These are phyloP conservation scores for Entomortierella chlamydospora DNA, from an alignment of 192 early-diverging fungal genomes.

Conservation along the genomic window DNA sequence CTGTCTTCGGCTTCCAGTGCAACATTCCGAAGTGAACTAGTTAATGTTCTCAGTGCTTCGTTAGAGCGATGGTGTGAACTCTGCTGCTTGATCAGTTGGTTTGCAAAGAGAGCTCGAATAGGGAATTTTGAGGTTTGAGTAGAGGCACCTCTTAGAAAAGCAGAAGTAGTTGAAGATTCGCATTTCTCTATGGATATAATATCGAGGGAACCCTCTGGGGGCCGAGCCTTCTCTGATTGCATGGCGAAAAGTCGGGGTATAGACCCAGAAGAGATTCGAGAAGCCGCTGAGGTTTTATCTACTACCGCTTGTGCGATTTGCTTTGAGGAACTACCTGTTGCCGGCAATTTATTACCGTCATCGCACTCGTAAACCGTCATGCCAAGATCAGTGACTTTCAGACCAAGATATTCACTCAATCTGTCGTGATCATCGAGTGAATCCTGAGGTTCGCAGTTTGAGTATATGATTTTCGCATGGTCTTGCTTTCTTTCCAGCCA, in stretches of 20 bases:
- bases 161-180: not conserved
- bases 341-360: not conserved
- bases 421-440: no score
- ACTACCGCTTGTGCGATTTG: not conserved
- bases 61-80: not conserved
- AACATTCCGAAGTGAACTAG: constrained; percentile 14
- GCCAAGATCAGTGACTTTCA: constrained; percentile 6
- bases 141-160: not conserved
- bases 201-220: not conserved
- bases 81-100: not conserved
- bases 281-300: not conserved
- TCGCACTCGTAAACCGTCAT: not conserved
- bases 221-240: not conserved
- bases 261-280: not conserved
- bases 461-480: not conserved
- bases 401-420: not conserved
- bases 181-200: not conserved
- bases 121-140: not conserved
- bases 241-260: not conserved
- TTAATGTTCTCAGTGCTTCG: constrained; percentile 26
- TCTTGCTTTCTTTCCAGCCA: not conserved
- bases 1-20: constrained; percentile 19
- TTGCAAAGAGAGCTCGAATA: constrained; percentile 18
- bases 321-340: not conserved
- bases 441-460: not conserved